Evolutionary conservation across 163 green algal species (phyloP), one percentile per base, ranked within the genome.

Genomic region (Chloromonas sp.): DNA sequence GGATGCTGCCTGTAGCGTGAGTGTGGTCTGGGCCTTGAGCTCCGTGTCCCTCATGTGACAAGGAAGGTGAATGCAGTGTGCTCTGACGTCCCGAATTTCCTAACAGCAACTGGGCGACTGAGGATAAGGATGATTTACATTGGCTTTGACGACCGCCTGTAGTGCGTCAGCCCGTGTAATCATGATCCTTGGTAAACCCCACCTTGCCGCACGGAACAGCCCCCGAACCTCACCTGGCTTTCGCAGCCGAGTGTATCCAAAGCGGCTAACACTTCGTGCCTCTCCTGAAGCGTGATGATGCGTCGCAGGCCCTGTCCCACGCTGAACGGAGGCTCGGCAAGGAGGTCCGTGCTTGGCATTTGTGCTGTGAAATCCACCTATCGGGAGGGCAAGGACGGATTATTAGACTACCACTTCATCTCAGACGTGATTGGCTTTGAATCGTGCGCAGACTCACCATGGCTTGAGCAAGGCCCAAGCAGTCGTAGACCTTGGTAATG

Each of bases 231-330:
- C 13, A 79, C 71, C 71, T 79, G 71, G 5, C 13, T 59, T 14
- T 79, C 71, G 5, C 97, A 91, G 83, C 97, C 92, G 88, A 98
- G 95, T 82, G 98, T 94, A 84, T 99, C 97, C 58, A 99, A 85
- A 58, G 98, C 96, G n/a, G 99, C 93, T 58, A 99, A 93, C 58
- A 96, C 92, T 87, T 96, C 89, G 14, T 70, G n/a, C 66, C 85
- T 79, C 83, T 91, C 87, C 3, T 86, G 61, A 0, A 86, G 59
- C 1, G 81, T 76, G 78, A 86, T 84, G 57, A 91, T 66, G 1
- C 82, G 82, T 3, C 82, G 86, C 1, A 83, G 85, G 77, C 93
- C 94, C 58, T 95, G 94, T 0, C 86, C 82, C 3, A 94, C 86
- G 36, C 86, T 84, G 8, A 94, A 82, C 0, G 70, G 81, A 58